A percentile compares a stretch with the other conserved stretches of the same genome.
phyloP scores from a whole-genome alignment of 2,329 filamentous ascomycete genomes.

The Fusarium setosum region DNA sequence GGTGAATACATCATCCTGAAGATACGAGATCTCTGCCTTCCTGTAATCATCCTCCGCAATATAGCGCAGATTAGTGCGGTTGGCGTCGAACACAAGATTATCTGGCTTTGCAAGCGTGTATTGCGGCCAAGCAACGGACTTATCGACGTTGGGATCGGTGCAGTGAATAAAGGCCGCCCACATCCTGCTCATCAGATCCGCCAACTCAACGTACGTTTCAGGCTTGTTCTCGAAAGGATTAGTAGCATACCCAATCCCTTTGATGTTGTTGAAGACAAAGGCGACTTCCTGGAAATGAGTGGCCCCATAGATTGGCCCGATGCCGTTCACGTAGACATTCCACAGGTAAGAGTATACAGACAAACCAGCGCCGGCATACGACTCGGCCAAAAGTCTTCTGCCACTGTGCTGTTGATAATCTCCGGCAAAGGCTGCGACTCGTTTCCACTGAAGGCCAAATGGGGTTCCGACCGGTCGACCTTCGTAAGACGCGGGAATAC shows the following conservation, averaged over 20 bases:
- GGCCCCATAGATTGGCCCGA: slow-evolving; percentile 48
- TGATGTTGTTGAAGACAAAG: slow-evolving; percentile 53
- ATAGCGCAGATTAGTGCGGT: slow-evolving; percentile 53
- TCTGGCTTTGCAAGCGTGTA: slow-evolving; percentile 54
- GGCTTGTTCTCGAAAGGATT: slow-evolving; percentile 56
- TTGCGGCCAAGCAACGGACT: slow-evolving; percentile 51
- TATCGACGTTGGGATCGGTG: slow-evolving; percentile 49
- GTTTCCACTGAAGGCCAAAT: slow-evolving; percentile 63
- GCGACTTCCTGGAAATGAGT: slow-evolving; percentile 43
- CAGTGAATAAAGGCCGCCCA: slow-evolving; percentile 59
- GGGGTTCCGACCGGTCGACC: slow-evolving; percentile 42
- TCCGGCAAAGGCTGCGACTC: slow-evolving; percentile 63
- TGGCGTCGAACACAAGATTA: slow-evolving; percentile 63
- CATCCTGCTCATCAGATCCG: slow-evolving; percentile 60
- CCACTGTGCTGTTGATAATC: slow-evolving; percentile 67
- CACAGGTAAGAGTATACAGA: slow-evolving; percentile 64
- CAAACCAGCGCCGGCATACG: slow-evolving; percentile 59
- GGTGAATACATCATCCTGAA: slow-evolving; percentile 40
- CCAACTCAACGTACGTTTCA: slow-evolving; percentile 50
- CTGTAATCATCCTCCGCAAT: slow-evolving; percentile 59
- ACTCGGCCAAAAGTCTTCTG: slow-evolving; percentile 63
- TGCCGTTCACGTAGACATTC: slow-evolving; percentile 60
- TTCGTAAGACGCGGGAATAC: slow-evolving; percentile 57
- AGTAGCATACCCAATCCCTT: slow-evolving; percentile 52
- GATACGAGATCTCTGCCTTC: slow-evolving; percentile 53